A percentile compares a stretch with the other conserved stretches of the same genome.
Evolutionary conservation across 441 rosid genomes (phyloP).

Genomic region (Pelargonium fulgidum): DNA sequence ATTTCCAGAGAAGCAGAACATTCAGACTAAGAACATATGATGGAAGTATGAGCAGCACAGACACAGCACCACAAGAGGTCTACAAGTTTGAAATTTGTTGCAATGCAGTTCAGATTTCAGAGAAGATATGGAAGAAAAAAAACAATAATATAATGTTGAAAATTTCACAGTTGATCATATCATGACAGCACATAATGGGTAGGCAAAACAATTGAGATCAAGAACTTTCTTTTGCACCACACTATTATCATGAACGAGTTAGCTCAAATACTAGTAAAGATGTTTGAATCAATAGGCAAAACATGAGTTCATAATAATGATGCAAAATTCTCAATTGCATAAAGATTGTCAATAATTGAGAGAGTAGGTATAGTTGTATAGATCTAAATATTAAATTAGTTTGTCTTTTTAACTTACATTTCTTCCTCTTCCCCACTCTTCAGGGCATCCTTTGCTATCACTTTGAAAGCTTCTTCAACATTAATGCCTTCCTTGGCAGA

Average conservation of each 20-base stretch:
- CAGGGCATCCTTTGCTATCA: slow-evolving; percentile 89
- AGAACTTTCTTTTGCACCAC: background rate
- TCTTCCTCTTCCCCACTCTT: slow-evolving; percentile 94
- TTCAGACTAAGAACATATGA: background rate
- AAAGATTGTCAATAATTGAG: background rate
- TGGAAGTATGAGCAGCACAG: background rate
- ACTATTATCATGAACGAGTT: background rate
- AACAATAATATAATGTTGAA: background rate
- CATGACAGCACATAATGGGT: background rate
- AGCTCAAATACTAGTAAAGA: background rate
- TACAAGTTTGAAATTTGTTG: background rate
- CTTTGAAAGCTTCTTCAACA: slow-evolving; percentile 94
- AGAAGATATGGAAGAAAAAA: background rate
- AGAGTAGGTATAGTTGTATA: background rate
- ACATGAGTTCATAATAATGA: background rate
- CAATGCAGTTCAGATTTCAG: background rate
- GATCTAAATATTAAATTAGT: background rate
- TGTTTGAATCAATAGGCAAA: background rate
- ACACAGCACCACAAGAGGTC: background rate
- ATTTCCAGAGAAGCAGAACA: background rate
- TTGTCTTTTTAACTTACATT: slow-evolving; percentile 46
- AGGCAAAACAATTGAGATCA: background rate
- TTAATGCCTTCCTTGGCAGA: slow-evolving; percentile 95
- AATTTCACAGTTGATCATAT: background rate
- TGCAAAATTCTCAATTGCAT: background rate